Base-by-base conservation (phyloP, 75 land plant species). In the Cunninghamia lanceolata region DNA sequence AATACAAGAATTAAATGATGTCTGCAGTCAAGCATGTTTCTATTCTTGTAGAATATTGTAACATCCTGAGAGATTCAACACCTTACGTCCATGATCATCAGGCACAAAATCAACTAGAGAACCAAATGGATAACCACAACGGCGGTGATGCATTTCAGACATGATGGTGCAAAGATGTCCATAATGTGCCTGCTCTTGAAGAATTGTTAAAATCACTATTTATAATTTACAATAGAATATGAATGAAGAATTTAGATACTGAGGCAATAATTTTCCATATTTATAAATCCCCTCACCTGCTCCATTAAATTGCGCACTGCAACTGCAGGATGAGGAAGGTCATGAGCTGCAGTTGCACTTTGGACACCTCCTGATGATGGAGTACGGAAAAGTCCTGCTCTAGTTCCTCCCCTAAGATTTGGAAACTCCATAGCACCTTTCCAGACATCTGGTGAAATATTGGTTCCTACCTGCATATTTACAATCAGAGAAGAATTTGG, bases 141-240 rank as follows among this genome's bases (percentile, higher is more conserved):
- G 86, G 17, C 86, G 86, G 84, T 85, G 86, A 85, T 85, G 86
- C 86, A 85, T 85, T 32, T 84, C 85, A 30, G 86, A 85, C 86
- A 85, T 85, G 30, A 79, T 79, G 30, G 86, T 85, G 43, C 86
- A 85, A 30, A 85, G 86, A 38, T 85, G 86, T 21, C 85, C 86
- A 79, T 50, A 50, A 50, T 50, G 53, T 14, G 53, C 53, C 59
- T 35, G 36, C 86, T 59, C 32, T 30, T 75, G 77, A 75, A 34
- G 35, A 30, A 10, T 34, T 11, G 35, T 6, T 10, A 75, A 28
- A 28, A 34, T 38, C 86, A 81, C 35, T 28, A 85, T 82, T 38
- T 35, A 38, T 30, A 34, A 56, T 3, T 68, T 36, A 63, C 53
- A 50, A 50, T 50, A 14, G 13, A 50, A 50, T 50, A 50, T 14